Base-by-base conservation (phyloP, 805 yeast species). In the Candida schatavii region DNA sequence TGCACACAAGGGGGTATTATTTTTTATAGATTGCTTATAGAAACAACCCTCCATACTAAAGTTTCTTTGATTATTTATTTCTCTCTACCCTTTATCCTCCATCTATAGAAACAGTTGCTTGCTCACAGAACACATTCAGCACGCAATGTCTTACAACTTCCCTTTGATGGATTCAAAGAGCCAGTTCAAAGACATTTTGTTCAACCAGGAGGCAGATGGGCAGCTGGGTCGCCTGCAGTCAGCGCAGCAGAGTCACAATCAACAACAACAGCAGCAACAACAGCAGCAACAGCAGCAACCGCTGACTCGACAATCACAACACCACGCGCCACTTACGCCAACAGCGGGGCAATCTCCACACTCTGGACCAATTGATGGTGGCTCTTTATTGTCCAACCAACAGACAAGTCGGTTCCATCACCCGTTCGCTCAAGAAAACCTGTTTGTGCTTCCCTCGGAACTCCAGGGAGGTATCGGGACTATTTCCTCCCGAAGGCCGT, bases 401-500 rank as follows among this genome's bases (percentile, higher is more conserved):
- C 18, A 15, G 5, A 15, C 9, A 7, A 14, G 20, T 9, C 14
- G 38, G 19, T 26, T 35, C 19, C 30, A 23, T 5, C 19, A 35
- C 10, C 40, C 35, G 11, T 26, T 37, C 30, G 15, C 18, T 17
- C 41, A 38, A 13, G 70, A 70, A 47, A 31, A 31, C 35, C 41
- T 68, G 32, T 76, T 77, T 56, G 64, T 60, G 46, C 61, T 81
- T 39, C 86, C 87, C 0, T 43, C 66, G 4, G 85, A 81, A 49
- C 65, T 81, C 29, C 85, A 80, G 57, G 85, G 86, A 34, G 86
- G 86, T 0, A 64, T 81, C 2, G 78, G 78, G 22, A 78, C 68
- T 42, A 79, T 81, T 33, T 74, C 77, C 19, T 77, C 85, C 9
- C 72, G 93, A 61, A 74, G 93, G 61, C 88, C 90, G 11, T 77